Evolutionary conservation across 2,329 filamentous ascomycete genomes (phyloP).

Genomic region (Pseudogymnoascus sp.): DNA sequence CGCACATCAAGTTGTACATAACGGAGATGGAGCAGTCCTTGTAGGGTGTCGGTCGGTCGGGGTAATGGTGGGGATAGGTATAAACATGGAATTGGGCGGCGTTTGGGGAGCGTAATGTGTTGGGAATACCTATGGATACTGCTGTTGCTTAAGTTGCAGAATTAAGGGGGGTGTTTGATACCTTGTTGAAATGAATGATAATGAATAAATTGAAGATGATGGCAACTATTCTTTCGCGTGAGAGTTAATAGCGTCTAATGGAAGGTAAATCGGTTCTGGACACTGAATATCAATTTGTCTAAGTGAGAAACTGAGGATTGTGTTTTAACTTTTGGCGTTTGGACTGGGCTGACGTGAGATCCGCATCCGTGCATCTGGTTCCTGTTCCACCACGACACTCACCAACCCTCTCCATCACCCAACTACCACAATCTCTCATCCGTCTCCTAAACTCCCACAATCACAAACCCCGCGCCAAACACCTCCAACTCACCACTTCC

Average conservation of each 20-base stretch:
- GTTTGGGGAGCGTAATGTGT: neutral
- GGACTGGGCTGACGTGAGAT: neutral
- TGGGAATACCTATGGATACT: constrained; percentile 6
- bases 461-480: too few relatives aligned
- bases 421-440: too few relatives aligned
- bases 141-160: neutral
- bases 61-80: neutral
- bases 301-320: neutral
- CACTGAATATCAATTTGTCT: neutral
- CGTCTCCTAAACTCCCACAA: too few relatives aligned
- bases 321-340: neutral
- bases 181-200: constrained; percentile 2
- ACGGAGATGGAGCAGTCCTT: constrained; percentile 96
- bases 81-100: neutral
- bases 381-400: neutral
- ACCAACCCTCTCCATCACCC: neutral
- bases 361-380: neutral
- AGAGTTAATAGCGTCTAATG: neutral
- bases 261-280: too few relatives aligned
- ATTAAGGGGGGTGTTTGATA: neutral
- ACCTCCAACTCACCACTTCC: neutral
- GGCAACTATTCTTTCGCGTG: neutral
- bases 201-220: neutral
- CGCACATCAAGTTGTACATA: constrained; percentile 95
- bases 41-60: neutral